phyloP scores from a whole-genome alignment of 225 moss, liverwort and hornwort species.

The Rhytidiadelphus loreus region DNA sequence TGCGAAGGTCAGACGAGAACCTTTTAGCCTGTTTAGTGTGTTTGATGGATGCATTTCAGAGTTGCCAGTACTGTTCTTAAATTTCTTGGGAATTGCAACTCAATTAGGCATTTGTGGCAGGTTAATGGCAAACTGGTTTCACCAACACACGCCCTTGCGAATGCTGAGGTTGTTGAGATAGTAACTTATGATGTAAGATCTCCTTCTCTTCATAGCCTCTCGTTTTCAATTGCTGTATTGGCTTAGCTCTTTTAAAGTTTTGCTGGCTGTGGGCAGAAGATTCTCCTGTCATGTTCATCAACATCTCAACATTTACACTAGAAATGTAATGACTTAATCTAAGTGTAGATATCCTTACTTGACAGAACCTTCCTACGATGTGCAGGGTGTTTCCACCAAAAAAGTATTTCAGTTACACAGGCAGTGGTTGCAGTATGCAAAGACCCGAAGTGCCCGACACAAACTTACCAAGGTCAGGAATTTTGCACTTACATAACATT shows the following conservation, averaged over 20 bases:
- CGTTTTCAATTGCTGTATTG: background rate
- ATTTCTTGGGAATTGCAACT: background rate
- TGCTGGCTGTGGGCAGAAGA: background rate
- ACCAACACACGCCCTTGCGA: conserved; percentile 78
- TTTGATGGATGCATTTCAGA: background rate
- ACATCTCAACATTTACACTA: background rate
- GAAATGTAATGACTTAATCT: background rate
- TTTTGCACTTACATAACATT: background rate
- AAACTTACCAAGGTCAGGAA: conserved; percentile 83
- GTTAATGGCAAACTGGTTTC: conserved; percentile 94
- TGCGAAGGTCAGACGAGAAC: conserved; percentile 52
- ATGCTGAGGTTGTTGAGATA: conserved; percentile 98
- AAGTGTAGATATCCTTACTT: background rate
- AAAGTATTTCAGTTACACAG: conserved; percentile 90
- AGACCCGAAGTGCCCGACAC: conserved; percentile 94
- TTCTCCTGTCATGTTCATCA: background rate
- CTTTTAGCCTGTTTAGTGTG: background rate
- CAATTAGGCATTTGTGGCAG: conserved; percentile 28
- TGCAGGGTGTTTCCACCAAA: conserved; percentile 82
- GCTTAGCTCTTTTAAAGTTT: background rate
- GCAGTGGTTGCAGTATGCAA: conserved; percentile 92
- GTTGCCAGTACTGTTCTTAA: background rate
- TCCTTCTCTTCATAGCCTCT: background rate
- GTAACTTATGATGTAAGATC: conserved; percentile 87
- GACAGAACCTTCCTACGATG: conserved; percentile 4